Conservation (phyloP, 2,329 filamentous ascomycete genomes). For the Hypoxylon sp. region DNA sequence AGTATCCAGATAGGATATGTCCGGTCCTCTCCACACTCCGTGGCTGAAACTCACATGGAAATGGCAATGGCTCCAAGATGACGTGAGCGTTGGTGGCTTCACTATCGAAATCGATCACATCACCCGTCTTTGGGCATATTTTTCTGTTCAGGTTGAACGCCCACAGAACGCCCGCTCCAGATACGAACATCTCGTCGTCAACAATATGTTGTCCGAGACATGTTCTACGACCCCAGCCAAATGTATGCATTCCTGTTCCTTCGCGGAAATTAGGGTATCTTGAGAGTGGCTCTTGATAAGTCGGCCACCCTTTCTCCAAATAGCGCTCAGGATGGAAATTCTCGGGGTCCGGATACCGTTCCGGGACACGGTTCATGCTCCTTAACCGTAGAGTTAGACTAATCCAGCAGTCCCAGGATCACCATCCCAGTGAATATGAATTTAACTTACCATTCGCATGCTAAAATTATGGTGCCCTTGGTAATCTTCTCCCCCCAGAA, state of each 20-base stretch:
- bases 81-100: slow-evolving; percentile 67
- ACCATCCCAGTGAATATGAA: neutral
- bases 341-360: slow-evolving; percentile 74
- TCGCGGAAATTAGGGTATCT: slow-evolving; percentile 74
- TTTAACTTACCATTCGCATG: slow-evolving; percentile 63
- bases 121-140: slow-evolving; percentile 60
- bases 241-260: slow-evolving; percentile 71
- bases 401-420: neutral
- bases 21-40: slow-evolving; percentile 58
- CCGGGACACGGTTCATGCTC: slow-evolving; percentile 70
- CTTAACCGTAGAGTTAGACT: slow-evolving; percentile 51
- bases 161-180: slow-evolving; percentile 65
- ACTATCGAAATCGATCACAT: slow-evolving; percentile 62
- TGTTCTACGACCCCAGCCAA: slow-evolving; percentile 74
- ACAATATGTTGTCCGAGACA: slow-evolving; percentile 75
- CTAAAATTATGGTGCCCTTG: slow-evolving; percentile 65
- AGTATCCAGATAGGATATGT: slow-evolving; percentile 58
- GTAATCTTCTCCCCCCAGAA: slow-evolving; percentile 64
- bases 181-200: slow-evolving; percentile 70
- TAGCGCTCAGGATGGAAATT: slow-evolving; percentile 74
- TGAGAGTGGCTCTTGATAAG: slow-evolving; percentile 75
- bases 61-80: slow-evolving; percentile 66
- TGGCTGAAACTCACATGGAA: slow-evolving; percentile 62
- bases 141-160: slow-evolving; percentile 62
- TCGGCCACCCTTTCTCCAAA: slow-evolving; percentile 73